Evolutionary conservation across 345 rosid species (phyloP).

Genomic region (Arabis hirsuta): DNA sequence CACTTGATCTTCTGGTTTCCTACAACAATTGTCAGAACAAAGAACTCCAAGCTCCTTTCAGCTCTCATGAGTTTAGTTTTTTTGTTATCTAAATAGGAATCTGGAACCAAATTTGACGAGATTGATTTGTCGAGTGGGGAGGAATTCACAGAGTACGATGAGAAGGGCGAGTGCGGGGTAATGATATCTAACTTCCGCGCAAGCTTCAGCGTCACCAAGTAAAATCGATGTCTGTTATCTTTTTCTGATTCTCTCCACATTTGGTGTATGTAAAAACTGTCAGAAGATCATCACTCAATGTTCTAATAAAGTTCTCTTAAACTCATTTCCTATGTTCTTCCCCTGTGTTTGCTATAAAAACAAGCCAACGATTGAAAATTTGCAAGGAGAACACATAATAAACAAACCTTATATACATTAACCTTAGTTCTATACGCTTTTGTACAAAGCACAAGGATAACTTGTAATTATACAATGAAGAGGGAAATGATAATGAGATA

Average conservation of each 20-base stretch:
- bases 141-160: constrained; percentile 77
- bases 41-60: constrained; percentile 12
- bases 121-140: constrained; percentile 75
- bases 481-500: constrained; percentile 21
- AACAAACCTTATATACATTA: constrained; percentile 28
- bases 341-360: constrained; percentile 9
- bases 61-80: neutral
- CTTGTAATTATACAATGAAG: constrained; percentile 21
- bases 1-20: constrained; percentile 20
- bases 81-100: constrained; percentile 42
- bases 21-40: neutral
- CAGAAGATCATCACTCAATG: constrained; percentile 14
- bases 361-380: constrained; percentile 22
- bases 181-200: constrained; percentile 82
- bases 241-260: constrained; percentile 2
- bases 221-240: constrained; percentile 14
- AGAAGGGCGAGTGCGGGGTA: constrained; percentile 82
- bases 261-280: constrained; percentile 42
- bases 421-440: constrained; percentile 22
- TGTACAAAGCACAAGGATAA: constrained; percentile 10
- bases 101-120: constrained; percentile 67
- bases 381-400: constrained; percentile 19
- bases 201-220: constrained; percentile 69
- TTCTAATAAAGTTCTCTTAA: constrained; percentile 22
- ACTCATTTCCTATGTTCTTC: neutral